Conservation (phyloP, 2,329 filamentous ascomycete species). For the Sporothrix dimorphospora region DNA sequence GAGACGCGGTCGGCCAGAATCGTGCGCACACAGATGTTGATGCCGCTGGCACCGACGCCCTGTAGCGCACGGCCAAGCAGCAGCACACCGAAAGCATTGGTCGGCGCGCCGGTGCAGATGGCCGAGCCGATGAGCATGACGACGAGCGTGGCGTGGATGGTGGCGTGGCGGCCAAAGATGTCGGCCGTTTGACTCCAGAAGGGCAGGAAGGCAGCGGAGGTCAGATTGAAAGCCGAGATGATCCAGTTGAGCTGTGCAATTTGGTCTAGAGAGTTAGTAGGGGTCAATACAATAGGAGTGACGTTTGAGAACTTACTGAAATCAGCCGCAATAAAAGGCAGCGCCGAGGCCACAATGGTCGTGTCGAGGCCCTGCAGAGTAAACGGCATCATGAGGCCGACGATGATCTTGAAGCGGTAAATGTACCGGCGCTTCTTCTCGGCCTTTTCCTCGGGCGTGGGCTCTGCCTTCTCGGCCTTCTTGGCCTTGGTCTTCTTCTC, state of each 20-base stretch:
- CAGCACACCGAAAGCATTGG: conserved; percentile 58
- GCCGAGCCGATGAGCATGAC: conserved; percentile 63
- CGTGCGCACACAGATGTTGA: conserved; percentile 62
- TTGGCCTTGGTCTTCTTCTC: conserved; percentile 11
- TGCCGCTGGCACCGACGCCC: conserved; percentile 63
- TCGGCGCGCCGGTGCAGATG: conserved; percentile 62
- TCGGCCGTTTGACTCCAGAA: conserved; percentile 67
- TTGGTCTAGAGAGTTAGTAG: conserved; percentile 44
- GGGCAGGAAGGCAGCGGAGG: conserved; percentile 68
- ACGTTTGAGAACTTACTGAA: conserved; percentile 53
- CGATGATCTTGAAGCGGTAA: conserved; percentile 62
- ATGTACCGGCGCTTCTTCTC: conserved; percentile 42
- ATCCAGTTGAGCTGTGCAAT: conserved; percentile 70
- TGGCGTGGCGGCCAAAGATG: conserved; percentile 64
- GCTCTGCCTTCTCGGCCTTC: conserved; percentile 11
- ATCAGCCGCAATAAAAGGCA: conserved; percentile 65
- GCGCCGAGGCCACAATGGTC: conserved; percentile 64
- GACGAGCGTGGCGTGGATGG: conserved; percentile 60
- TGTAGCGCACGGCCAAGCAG: conserved; percentile 66
- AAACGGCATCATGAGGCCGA: conserved; percentile 63
- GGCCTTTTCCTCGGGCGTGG: conserved; percentile 37
- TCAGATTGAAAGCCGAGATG: conserved; percentile 69
- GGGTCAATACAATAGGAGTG: conserved; percentile 37
- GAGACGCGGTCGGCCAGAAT: conserved; percentile 67
- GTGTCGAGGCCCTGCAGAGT: conserved; percentile 65